phyloP scores from a whole-genome alignment of 108 stramenopile species.

The Cylindrotheca fusiformis region DNA sequence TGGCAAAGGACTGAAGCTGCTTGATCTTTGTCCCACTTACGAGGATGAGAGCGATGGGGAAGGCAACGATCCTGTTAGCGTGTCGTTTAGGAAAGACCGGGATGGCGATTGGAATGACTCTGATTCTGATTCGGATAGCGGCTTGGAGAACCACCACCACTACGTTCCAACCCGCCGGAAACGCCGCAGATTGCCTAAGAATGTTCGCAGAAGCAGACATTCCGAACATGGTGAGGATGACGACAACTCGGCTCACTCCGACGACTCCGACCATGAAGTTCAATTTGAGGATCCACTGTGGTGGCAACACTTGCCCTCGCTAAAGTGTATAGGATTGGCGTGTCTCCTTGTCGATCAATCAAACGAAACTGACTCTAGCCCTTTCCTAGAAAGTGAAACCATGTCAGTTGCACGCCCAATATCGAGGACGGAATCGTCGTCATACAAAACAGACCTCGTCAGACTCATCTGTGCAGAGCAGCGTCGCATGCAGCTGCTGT shows the following conservation, averaged over 20 bases:
- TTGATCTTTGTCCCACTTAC: conserved; percentile 73
- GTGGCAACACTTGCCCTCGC: conserved; percentile 82
- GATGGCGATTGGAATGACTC: conserved; percentile 30
- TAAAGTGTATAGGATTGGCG: conserved; percentile 88
- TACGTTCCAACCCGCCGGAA: conserved; percentile 21
- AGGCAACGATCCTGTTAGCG: conserved; percentile 11
- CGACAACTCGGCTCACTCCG: neutral
- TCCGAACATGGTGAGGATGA: conserved; percentile 7
- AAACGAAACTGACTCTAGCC: conserved; percentile 11
- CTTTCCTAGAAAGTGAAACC: conserved; percentile 2
- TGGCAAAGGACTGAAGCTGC: conserved; percentile 72
- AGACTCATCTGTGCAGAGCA: conserved; percentile 42
- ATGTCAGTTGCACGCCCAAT: neutral
- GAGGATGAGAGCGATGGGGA: conserved; percentile 50
- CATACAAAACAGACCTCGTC: conserved; percentile 27
- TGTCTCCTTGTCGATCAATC: conserved; percentile 58
- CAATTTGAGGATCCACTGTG: conserved; percentile 90
- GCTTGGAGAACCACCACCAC: conserved; percentile 18
- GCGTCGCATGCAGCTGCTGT: conserved; percentile 57
- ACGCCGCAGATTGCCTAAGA: conserved; percentile 24
- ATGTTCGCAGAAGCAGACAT: neutral
- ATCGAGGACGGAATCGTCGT: conserved; percentile 5
- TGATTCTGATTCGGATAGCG: conserved; percentile 39
- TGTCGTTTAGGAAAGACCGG: conserved; percentile 9
- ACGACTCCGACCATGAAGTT: conserved; percentile 48